These are phyloP conservation scores for Xylariaceae sp. DNA, from an alignment of 2,329 filamentous ascomycete species.

Conservation along the genomic window DNA sequence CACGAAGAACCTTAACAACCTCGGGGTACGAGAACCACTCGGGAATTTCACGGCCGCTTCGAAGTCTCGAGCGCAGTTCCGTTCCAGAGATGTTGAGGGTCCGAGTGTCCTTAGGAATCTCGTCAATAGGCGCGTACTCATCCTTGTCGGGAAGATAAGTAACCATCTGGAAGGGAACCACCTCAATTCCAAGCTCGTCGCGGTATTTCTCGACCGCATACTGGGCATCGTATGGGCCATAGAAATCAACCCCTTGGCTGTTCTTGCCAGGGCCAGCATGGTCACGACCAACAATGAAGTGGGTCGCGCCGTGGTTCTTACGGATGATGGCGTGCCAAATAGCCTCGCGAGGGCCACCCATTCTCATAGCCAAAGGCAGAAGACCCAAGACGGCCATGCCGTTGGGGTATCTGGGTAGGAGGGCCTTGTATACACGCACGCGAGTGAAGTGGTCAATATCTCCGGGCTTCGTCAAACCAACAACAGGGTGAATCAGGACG, in stretches of 20 bases:
- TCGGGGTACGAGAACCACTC: slow-evolving; percentile 99
- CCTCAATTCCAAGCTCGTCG: slow-evolving; percentile 94
- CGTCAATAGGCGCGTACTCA: slow-evolving; percentile 90
- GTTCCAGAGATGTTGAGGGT: slow-evolving; percentile 84
- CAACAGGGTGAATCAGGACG: slow-evolving; percentile 97
- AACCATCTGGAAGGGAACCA: slow-evolving; percentile 99
- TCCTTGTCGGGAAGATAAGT: slow-evolving; percentile 96
- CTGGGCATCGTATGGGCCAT: slow-evolving; percentile 97
- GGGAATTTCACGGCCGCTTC: slow-evolving; percentile 88
- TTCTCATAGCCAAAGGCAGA: slow-evolving; percentile 94
- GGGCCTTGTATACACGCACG: slow-evolving; percentile 95
- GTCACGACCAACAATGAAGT: slow-evolving; percentile 98
- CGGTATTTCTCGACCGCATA: slow-evolving; percentile 94
- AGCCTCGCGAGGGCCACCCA: slow-evolving; percentile 96
- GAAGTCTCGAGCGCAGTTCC: slow-evolving; percentile 86
- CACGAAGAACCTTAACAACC: slow-evolving; percentile 90
- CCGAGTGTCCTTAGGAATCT: slow-evolving; percentile 76
- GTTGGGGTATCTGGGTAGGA: slow-evolving; percentile 94
- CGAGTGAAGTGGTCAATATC: slow-evolving; percentile 99
- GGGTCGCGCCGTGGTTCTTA: slow-evolving; percentile 98
- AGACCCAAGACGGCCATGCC: slow-evolving; percentile 97
- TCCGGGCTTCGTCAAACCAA: slow-evolving; percentile 96
- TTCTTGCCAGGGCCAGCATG: slow-evolving; percentile 98
- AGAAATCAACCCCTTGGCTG: slow-evolving; percentile 94
- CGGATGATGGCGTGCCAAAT: slow-evolving; percentile 99